Base-by-base conservation (phyloP, 2,329 filamentous ascomycete genomes). In the Magnaporthiopsis incrustans region DNA sequence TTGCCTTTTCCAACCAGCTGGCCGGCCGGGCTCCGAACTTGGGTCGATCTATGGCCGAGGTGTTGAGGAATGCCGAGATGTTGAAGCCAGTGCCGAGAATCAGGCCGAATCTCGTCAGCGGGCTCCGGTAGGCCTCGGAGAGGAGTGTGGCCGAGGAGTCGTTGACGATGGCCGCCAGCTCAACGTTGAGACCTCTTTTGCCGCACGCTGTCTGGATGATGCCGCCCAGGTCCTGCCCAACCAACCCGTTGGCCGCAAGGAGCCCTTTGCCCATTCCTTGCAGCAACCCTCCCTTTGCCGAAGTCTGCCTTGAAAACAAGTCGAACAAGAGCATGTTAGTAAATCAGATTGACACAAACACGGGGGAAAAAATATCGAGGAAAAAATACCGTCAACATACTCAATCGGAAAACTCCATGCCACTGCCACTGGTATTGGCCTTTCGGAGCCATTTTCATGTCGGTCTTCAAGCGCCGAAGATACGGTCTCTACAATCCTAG, bases 351-450 rank as follows among this genome's bases (percentile, higher is more conserved):
- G 44, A 10, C 22, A 8, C 22, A 53, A n/a, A 11, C 44, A 53
- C 14, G 25, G 30, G 8, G 4, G 18, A 14, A 27, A 11, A 30
- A 30, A 57, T 6, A 14, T 10, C n/a, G 27, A 15, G 12, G 18
- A 1, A 53, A 59, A 33, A 50, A 61, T 35, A 38, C 30, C 4
- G 30, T 25, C 22, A 25, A 78, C 84, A 71, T 77, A 88, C 86
- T 89, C 84, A 59, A 89, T 85, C 32, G 87, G 87, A 69, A 90
- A 90, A 65, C 86, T 89, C 86, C 87, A 89, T 7, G 87, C 84
- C 66, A 89, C 73, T 1, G 86, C 86, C 75, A 88, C 78, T 11
- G 81, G 81, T 62, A 89, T 75, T 33, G 82, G 79, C 2, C 76
- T 73, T 30, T 77, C 75, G 6, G 73, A 70, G 58, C 68, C 72